phyloP scores from a whole-genome alignment of 192 early-diverging fungal species.

The Backusella morwellensis region DNA sequence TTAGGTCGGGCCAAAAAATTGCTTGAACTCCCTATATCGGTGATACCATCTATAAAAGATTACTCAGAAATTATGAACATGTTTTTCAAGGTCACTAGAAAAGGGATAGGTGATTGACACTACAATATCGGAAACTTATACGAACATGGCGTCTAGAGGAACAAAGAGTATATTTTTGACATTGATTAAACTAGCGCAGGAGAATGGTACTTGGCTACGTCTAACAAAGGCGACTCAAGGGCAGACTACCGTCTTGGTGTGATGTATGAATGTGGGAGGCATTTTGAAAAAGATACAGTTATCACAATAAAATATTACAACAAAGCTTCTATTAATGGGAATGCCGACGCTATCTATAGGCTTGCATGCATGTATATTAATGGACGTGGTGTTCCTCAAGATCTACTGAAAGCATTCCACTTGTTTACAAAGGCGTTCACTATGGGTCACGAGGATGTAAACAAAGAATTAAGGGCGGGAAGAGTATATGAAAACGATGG shows the following conservation, averaged over 20 bases:
- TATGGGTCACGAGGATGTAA: not conserved
- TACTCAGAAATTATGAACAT: not conserved
- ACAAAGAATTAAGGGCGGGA: not conserved
- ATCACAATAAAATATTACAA: not conserved
- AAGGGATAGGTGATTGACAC: not conserved
- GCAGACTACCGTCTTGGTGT: no score
- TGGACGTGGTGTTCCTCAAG: not conserved
- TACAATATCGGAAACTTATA: not conserved
- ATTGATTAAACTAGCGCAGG: no score
- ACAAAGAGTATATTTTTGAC: no score
- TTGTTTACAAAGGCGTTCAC: not conserved
- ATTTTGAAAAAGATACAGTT: no score
- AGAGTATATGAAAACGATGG: no score
- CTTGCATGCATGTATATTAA: not conserved
- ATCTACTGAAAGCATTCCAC: not conserved
- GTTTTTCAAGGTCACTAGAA: not conserved
- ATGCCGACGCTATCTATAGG: not conserved
- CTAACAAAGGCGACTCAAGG: no score
- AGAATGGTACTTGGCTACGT: no score
- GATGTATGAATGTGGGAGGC: not conserved
- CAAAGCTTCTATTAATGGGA: not conserved
- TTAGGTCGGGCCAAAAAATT: not conserved
- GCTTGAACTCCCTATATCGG: not conserved
- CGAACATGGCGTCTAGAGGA: no score
- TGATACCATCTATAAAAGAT: not conserved